Evolutionary conservation across 2,329 filamentous ascomycete genomes (phyloP), one percentile per base, ranked within the genome.

Genomic region (Ophiostoma himal-ulmi): DNA sequence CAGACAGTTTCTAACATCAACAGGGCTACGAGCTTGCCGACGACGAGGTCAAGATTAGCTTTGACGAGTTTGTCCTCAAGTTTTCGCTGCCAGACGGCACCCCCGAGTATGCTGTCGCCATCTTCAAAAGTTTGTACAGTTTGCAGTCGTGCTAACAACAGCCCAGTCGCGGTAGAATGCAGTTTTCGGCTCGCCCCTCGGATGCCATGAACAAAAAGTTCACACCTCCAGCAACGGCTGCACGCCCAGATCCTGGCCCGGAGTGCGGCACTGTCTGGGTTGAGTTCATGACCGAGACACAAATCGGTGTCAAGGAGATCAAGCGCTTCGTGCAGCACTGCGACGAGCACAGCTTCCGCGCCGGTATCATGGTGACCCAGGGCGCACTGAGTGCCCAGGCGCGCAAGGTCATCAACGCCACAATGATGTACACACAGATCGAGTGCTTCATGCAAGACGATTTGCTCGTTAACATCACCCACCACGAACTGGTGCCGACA

Each of bases 401-500:
- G 52, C 88, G 94, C 79, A 96, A 96, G 83, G 89, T 94, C 75
- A 90, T 96, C 75, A 89, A 89, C 74, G 89, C 90, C 72, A 88
- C 94, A 71, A 88, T 91, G 75, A 88, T 89, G 73, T 86, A 88
- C 78, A 91, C 91, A 70, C 88, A 91, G 77, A 92, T 97, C 77
- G 95, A 99, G 83, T 92, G 93, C 78, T 99, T 99, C 83, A 88
- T 94, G 76, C 95, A 98, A 84, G 91, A 95, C 79, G 95, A 99
- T 81, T 82, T 99, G 76, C 85, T 98, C 72, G 94, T 99, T 81
- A 99, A 99, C 82, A 98, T 99, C 80, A 98, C 94, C 72, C 92
- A 94, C 80, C 95, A 99, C 82, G 94, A 98, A 81, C 86, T 99
- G 70, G 95, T 99, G 39, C 95, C 95, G 64, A 93, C 91, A 79